phyloP scores from a whole-genome alignment of 306 rosid species.

The Lathyrus sativus region DNA sequence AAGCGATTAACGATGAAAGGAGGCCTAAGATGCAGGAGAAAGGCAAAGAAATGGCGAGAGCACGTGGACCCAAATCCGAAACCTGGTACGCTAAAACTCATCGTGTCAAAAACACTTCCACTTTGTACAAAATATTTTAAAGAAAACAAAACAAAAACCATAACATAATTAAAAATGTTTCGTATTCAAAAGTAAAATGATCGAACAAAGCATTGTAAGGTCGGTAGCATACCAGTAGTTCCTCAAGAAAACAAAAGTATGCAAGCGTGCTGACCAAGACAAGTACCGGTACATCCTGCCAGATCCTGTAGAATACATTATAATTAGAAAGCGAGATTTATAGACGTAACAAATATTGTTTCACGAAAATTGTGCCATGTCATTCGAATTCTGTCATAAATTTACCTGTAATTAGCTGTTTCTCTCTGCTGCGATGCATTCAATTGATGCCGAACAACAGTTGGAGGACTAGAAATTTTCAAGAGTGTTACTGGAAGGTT shows the following conservation, averaged over 20 bases:
- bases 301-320: constrained; percentile 57
- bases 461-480: constrained; percentile 57
- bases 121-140: constrained; percentile 8
- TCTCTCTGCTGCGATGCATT: constrained; percentile 49
- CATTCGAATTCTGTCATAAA: constrained; percentile 9
- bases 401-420: constrained; percentile 55
- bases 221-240: constrained; percentile 71
- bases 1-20: constrained; percentile 73
- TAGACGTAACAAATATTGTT: constrained; percentile 29
- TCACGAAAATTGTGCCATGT: neutral
- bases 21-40: constrained; percentile 74
- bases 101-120: constrained; percentile 31
- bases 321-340: constrained; percentile 21
- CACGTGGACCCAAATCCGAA: constrained; percentile 75
- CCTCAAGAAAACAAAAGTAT: constrained; percentile 92
- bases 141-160: constrained; percentile 11
- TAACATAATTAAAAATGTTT: neutral
- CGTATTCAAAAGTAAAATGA: neutral
- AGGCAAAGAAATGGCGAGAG: constrained; percentile 81
- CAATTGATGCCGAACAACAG: constrained; percentile 43
- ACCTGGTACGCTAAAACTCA: constrained; percentile 61
- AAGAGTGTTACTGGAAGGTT: constrained; percentile 83
- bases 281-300: constrained; percentile 78
- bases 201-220: neutral
- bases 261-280: constrained; percentile 90